Base-by-base conservation (phyloP, 139 green algal genomes). In the Parachlorella kessleri region DNA sequence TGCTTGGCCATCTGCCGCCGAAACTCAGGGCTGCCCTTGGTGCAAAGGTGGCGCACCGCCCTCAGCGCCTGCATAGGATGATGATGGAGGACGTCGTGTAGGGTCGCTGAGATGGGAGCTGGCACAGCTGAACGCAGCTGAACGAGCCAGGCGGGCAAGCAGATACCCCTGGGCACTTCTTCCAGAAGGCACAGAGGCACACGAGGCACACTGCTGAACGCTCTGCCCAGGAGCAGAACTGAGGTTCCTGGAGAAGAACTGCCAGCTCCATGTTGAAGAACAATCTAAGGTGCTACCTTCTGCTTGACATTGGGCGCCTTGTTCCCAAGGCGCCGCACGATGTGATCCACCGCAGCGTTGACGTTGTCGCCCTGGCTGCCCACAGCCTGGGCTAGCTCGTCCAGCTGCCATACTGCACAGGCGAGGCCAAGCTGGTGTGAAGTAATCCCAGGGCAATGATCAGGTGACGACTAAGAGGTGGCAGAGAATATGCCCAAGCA, bases 361-460 rank as follows among this genome's bases (percentile, higher is more conserved):
- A 85, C 76, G 4, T 73, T 39, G 4, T 94, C 88, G 9, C 72
- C 23, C 36, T 78, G 81, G 35, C 80, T 66, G 1, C 85, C 77
- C 35, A 86, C 39, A 18, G 90, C 41, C 24, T 88, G 67, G 21
- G 79, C 83, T 30, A 97, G 79, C 73, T 97, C 91, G 35, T 97
- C 91, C 75, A 97, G 83, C 21, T 95, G 71, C 63, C 95, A 97
- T 35, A 97, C 91, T 96, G 86, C 66, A 14, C 6, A 33, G 2
- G 59, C 28, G 37, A 4, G 24, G 37, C 21, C 2, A 39, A 67
- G n/a, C 36, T 55, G 33, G 9, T 42, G 73, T 63, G 39, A 4
- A 24, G 23, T 55, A 67, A 66, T 8, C 5, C 4, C 55, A 33
- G 30, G 54, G n/a, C 30, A 66, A 41, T 5, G 3, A 55, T 42